phyloP scores from a whole-genome alignment of 495 filamentous ascomycete species.

The Neurospora sp. region DNA sequence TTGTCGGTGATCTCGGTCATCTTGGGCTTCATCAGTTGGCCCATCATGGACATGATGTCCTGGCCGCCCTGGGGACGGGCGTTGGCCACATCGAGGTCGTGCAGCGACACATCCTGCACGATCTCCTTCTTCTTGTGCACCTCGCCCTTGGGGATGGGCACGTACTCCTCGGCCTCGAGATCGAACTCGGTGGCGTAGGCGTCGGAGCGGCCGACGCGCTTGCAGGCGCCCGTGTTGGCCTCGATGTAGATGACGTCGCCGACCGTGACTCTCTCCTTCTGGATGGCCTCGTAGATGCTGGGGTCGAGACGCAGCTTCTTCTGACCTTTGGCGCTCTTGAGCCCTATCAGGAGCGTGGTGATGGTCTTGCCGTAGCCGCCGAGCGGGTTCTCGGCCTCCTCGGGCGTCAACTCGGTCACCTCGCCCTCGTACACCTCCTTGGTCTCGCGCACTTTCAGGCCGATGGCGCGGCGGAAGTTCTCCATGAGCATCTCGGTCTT shows the following conservation, averaged over 20 bases:
- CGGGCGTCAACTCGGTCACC: slow-evolving; percentile 89
- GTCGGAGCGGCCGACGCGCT: slow-evolving; percentile 88
- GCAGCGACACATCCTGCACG: slow-evolving; percentile 95
- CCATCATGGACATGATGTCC: slow-evolving; percentile 99
- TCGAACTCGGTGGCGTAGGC: slow-evolving; percentile 98
- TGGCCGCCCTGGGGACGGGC: slow-evolving; percentile 90
- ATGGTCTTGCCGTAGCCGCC: slow-evolving; percentile 93
- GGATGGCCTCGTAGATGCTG: slow-evolving; percentile 96
- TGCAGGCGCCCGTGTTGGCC: slow-evolving; percentile 94
- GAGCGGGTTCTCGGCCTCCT: slow-evolving; percentile 96
- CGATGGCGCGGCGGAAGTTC: slow-evolving; percentile 93
- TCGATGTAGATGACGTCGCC: slow-evolving; percentile 99
- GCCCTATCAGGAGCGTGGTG: slow-evolving; percentile 74
- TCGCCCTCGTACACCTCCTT: slow-evolving; percentile 98
- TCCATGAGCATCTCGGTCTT: slow-evolving; percentile 99
- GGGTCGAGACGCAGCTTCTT: slow-evolving; percentile 96
- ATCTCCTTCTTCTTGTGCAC: slow-evolving; percentile 99
- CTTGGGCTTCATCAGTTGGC: slow-evolving; percentile 96
- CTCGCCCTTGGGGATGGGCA: slow-evolving; percentile 95
- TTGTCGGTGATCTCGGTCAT: slow-evolving; percentile 99
- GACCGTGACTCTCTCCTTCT: slow-evolving; percentile 91
- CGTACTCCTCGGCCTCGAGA: slow-evolving; percentile 96
- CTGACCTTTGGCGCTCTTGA: slow-evolving; percentile 85
- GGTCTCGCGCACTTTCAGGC: slow-evolving; percentile 89
- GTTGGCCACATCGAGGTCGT: slow-evolving; percentile 94